Evolutionary conservation across 768 basidiomycete genomes (phyloP).

Genomic region (Tephrocybe sp.): DNA sequence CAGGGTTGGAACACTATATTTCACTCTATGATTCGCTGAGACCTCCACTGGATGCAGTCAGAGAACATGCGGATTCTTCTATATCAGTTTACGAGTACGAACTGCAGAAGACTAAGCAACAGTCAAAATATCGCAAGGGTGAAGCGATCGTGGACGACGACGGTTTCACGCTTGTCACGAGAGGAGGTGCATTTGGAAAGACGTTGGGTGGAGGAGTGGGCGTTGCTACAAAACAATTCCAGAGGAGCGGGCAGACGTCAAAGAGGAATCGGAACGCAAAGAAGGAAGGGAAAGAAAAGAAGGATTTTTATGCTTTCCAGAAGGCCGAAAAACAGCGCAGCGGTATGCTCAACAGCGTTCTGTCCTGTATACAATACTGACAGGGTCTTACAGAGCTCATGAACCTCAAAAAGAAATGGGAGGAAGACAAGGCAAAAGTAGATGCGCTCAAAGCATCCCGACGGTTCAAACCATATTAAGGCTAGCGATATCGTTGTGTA

Average conservation of each 20-base stretch:
- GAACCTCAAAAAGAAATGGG: conserved; percentile 80
- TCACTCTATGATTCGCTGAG: conserved; percentile 63
- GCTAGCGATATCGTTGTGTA: background rate
- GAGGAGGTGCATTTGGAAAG: conserved; percentile 87
- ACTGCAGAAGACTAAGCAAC: conserved; percentile 55
- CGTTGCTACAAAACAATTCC: conserved; percentile 60
- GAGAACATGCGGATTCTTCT: conserved; percentile 75
- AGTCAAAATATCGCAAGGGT: conserved; percentile 71
- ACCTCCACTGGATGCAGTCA: conserved; percentile 71
- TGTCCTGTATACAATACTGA: background rate
- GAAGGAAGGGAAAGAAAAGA: conserved; percentile 66
- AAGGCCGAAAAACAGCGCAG: conserved; percentile 85
- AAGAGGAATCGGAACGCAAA: conserved; percentile 42
- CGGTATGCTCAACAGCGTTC: conserved; percentile 41
- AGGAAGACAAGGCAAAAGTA: conserved; percentile 84
- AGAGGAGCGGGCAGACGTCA: conserved; percentile 56
- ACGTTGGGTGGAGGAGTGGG: conserved; percentile 79
- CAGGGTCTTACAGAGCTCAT: conserved; percentile 49
- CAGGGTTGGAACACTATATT: conserved; percentile 71
- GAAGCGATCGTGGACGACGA: conserved; percentile 93
- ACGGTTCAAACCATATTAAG: conserved; percentile 84
- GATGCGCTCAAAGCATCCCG: conserved; percentile 76
- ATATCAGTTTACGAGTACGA: conserved; percentile 78
- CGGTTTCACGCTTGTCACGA: conserved; percentile 91
- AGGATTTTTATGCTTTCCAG: conserved; percentile 88